A percentile compares a stretch with the other conserved stretches of the same genome.
phyloP scores from a whole-genome alignment of 768 basidiomycete species.

The Termitomyces sp. region DNA sequence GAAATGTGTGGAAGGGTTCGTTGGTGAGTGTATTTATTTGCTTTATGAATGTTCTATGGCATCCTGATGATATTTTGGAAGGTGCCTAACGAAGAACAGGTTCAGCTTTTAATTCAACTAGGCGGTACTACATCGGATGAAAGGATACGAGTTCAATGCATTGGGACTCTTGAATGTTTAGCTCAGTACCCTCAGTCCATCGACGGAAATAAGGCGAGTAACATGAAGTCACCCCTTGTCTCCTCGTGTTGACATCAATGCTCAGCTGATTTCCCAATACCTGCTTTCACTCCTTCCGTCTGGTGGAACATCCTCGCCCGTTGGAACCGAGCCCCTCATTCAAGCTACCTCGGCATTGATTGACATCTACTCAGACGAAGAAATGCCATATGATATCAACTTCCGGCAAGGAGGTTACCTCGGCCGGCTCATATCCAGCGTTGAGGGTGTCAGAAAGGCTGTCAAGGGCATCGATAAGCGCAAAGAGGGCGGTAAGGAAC shows the following conservation, averaged over 20 bases:
- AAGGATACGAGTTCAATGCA: slow-evolving; percentile 65
- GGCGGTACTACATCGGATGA: slow-evolving; percentile 54
- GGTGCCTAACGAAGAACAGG: slow-evolving; percentile 59
- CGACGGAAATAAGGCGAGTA: slow-evolving; percentile 59
- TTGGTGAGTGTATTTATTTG: slow-evolving; percentile 44
- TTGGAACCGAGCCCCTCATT: slow-evolving; percentile 65
- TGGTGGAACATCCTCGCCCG: slow-evolving; percentile 31
- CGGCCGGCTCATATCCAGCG: slow-evolving; percentile 48
- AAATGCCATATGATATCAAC: slow-evolving; percentile 72
- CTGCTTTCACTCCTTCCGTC: slow-evolving; percentile 62
- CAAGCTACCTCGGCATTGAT: slow-evolving; percentile 82
- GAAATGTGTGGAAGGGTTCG: slow-evolving; percentile 65
- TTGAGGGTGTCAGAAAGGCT: slow-evolving; percentile 59
- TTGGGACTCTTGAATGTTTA: slow-evolving; percentile 83
- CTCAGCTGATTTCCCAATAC: slow-evolving; percentile 60
- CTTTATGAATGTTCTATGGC: neutral
- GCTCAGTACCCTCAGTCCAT: slow-evolving; percentile 66
- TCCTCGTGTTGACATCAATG: neutral
- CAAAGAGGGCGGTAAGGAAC: slow-evolving; percentile 62
- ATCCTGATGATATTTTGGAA: slow-evolving; percentile 17
- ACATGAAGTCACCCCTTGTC: neutral
- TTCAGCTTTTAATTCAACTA: slow-evolving; percentile 62
- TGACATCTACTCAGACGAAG: slow-evolving; percentile 93
- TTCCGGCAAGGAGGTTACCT: slow-evolving; percentile 65
- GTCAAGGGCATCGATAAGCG: slow-evolving; percentile 65